Evolutionary conservation across 345 rosid genomes (phyloP), one percentile per base, ranked within the genome.

Genomic region (Populus euphratica): DNA sequence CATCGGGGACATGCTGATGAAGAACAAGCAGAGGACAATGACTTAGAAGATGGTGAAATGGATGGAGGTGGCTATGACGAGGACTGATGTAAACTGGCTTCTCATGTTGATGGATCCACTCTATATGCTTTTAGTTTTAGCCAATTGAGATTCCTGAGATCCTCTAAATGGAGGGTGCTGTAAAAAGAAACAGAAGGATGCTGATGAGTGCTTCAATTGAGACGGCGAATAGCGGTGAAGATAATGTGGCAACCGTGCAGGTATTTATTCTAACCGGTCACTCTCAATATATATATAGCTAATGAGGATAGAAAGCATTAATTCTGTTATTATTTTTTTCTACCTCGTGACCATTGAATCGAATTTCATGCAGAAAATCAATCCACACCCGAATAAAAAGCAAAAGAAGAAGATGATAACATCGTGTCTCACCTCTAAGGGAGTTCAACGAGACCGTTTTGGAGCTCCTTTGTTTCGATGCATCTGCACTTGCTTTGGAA

Each of bases 41-140:
- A 84, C 47, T 76, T 78, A 50, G 96, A 87, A 61, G 87, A 85
- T 63, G 96, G 80, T 12, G 90, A 83, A 23, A 81, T 82, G 86
- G 83, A 82, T 1, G 93, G 85, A 1, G 89, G 80, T 38, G 88
- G 86, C 2, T 36, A 18, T 68, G 88, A 78, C 9, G 94, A 79
- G 21, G 79, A 80, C 33, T 75, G 68, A 64, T 11, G 2, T 50
- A 50, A 17, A 50, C 1, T 1, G n/a, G 56, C 56, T 50, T 17
- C 56, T 50, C 0, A 50, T 50, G 20, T 16, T 1, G 20, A 50
- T 5, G 8, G n/a, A 17, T 47, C 18, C 50, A 47, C 50, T 47
- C 16, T 0, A 47, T 14, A 47, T 47, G 16, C 50, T 14, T 47
- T 14, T 47, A 47, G 50, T 47, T 47, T 47, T 14, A 14, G 50